Evolutionary conservation across 805 yeast genomes (phyloP), one percentile per base, ranked within the genome.

Genomic region (Candida succiphila): DNA sequence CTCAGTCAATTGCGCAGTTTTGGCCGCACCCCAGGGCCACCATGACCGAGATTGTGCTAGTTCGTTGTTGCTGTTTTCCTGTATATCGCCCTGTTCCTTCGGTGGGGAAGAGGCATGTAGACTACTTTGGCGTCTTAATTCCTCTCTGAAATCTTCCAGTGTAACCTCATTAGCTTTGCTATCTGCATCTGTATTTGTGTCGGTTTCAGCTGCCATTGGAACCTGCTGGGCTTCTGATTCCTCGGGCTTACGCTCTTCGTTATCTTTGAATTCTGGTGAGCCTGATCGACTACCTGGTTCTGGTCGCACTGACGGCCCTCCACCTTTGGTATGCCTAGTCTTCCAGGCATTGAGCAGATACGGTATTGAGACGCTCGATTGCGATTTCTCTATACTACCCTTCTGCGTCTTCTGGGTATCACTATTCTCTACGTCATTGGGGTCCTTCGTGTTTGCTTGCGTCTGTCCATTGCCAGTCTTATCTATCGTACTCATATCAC

Each of bases 111-210:
- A 6, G 17, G 24, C 30, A n/a, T 16, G 7, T 29, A 7, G 13
- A 8, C 26, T 22, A 13, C 9, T 22, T 28, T 28, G 30, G 20
- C 37, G 41, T 31, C 41, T 42, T 13, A 49, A 27, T 29, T 48
- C 46, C 15, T 36, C 42, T 23, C 54, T 39, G 29, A 49, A 49
- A 28, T 49, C 49, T 32, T 49, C 49, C 19, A 50, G 38, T 3
- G 55, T 49, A 5, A 46, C 16, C 23, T 44, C 52, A 10, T n/a
- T n/a, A n/a, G 23, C 10, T 21, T 21, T 10, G 23, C 23, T 8
- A n/a, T n/a, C 16, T 13, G 22, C 4, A 9, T 20, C 31, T 4
- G 25, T 17, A 15, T 13, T 8, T 7, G 8, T 26, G 8, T 26
- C 18, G 7, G 16, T 15, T 14, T 26, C 29, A 7, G 13, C 17